A percentile compares a stretch with the other conserved stretches of the same genome.
These are phyloP conservation scores for Abrus precatorius DNA, from an alignment of 306 rosid genomes.

Conservation along the genomic window DNA sequence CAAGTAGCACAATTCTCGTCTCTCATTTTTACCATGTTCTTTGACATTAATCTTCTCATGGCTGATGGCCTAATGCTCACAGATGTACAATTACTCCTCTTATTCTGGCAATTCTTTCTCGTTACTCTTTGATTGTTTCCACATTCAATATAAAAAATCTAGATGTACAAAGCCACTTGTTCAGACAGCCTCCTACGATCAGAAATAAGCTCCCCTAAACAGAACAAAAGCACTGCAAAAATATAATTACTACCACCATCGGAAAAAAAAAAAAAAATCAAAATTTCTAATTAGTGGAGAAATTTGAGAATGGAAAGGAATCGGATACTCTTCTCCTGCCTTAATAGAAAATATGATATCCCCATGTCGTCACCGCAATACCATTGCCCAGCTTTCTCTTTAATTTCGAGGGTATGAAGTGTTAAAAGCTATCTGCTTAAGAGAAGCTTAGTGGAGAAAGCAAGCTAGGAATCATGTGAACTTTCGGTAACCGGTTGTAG, in stretches of 20 bases:
- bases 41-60: neutral
- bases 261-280: neutral
- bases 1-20: too few relatives aligned
- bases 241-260: neutral
- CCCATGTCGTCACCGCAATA: slow-evolving; percentile 18
- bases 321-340: slow-evolving; percentile 1
- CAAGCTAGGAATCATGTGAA: slow-evolving; percentile 23
- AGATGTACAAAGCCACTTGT: slow-evolving; percentile 37
- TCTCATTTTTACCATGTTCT: too few relatives aligned
- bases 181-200: slow-evolving; percentile 30
- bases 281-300: slow-evolving; percentile 1
- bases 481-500: neutral
- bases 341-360: slow-evolving; percentile 8
- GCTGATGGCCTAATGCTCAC: neutral
- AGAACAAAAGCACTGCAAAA: slow-evolving; percentile 12
- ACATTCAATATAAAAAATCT: slow-evolving; percentile 4
- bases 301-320: neutral
- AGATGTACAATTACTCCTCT: slow-evolving; percentile 16
- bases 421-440: neutral
- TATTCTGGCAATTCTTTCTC: slow-evolving; percentile 25
- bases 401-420: slow-evolving; percentile 13
- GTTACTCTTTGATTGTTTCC: neutral
- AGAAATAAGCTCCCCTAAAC: slow-evolving; percentile 39
- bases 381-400: slow-evolving; percentile 15
- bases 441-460: slow-evolving; percentile 31